Evolutionary conservation across 1,284 basidiomycete genomes (phyloP).

Genomic region (Paramarasmius palmivorus): DNA sequence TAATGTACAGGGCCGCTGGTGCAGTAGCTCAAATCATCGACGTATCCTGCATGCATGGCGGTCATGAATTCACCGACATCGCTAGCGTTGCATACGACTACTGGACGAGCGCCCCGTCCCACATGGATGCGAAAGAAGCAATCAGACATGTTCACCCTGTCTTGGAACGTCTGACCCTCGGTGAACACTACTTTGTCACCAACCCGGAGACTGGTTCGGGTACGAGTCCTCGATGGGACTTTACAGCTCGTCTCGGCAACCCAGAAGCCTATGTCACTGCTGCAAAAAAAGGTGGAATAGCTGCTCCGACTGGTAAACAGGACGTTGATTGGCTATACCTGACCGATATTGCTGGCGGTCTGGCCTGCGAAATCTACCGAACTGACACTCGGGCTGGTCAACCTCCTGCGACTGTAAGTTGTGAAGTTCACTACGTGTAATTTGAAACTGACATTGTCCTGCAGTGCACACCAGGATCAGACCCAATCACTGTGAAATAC

Average conservation of each 20-base stretch:
- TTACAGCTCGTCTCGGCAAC: slow-evolving; percentile 41
- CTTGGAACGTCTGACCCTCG: slow-evolving; percentile 36
- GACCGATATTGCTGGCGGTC: slow-evolving; percentile 40
- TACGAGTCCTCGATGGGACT: slow-evolving; percentile 59
- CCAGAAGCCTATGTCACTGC: slow-evolving; percentile 47
- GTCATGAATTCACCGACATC: not conserved
- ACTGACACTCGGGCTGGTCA: slow-evolving; percentile 60
- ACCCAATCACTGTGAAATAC: not conserved
- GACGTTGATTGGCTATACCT: slow-evolving; percentile 62
- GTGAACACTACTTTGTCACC: slow-evolving; percentile 57
- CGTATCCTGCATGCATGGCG: slow-evolving; percentile 41
- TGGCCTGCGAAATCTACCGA: slow-evolving; percentile 54
- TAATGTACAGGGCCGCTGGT: slow-evolving; percentile 28
- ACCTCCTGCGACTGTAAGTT: slow-evolving; percentile 48
- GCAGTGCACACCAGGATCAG: not conserved
- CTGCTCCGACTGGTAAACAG: slow-evolving; percentile 42
- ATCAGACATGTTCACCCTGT: slow-evolving; percentile 31
- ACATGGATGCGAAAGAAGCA: slow-evolving; percentile 31
- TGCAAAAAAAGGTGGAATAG: slow-evolving; percentile 38
- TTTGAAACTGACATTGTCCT: not conserved
- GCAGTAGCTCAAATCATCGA: slow-evolving; percentile 61
- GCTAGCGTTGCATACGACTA: not conserved
- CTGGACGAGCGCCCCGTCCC: slow-evolving; percentile 6
- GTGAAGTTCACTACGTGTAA: too few relatives aligned
- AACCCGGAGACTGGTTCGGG: slow-evolving; percentile 43